Conservation (phyloP, 2,329 filamentous ascomycete species). For the Aspergillus aculeatinus region DNA sequence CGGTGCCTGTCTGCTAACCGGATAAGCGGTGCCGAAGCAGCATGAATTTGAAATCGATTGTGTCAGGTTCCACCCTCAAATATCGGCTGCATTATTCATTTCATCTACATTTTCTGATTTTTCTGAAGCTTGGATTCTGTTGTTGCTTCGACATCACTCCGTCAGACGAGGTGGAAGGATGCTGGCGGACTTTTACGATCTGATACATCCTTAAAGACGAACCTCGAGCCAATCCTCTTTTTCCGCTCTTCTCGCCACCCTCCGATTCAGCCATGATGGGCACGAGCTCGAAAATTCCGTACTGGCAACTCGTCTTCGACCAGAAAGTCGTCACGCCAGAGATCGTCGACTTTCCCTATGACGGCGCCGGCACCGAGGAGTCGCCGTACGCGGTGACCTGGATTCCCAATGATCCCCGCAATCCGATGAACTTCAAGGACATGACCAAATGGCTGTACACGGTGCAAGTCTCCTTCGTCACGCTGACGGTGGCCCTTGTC, state of each 20-base stretch:
- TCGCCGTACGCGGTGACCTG: conserved; percentile 48
- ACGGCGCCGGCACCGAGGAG: conserved; percentile 42
- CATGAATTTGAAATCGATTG: neutral
- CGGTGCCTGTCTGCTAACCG: neutral
- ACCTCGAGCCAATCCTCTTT: neutral
- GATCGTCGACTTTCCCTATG: conserved; percentile 31
- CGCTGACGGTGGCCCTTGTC: conserved; percentile 44
- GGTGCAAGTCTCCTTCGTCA: conserved; percentile 37
- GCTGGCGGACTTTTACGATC: neutral
- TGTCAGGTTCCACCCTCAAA: neutral
- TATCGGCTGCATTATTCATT: neutral
- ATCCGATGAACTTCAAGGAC: conserved; percentile 39
- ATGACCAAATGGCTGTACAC: conserved; percentile 45
- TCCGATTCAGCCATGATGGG: neutral
- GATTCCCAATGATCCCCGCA: conserved; percentile 44
- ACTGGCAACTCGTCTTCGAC: conserved; percentile 34
- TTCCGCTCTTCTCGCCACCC: neutral
- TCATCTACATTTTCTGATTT: neutral
- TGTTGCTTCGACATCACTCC: too few species aligned
- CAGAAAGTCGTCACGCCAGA: conserved; percentile 38
- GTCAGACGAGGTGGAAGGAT: neutral
- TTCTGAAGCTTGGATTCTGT: neutral
- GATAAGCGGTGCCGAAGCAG: neutral
- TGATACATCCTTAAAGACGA: neutral
- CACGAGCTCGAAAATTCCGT: conserved; percentile 29